Percentiles rank a stretch among this genome's conserved stretches.
These are phyloP conservation scores for Handroanthus guayacan DNA, from an alignment of 257 asterid genomes.

Conservation along the genomic window DNA sequence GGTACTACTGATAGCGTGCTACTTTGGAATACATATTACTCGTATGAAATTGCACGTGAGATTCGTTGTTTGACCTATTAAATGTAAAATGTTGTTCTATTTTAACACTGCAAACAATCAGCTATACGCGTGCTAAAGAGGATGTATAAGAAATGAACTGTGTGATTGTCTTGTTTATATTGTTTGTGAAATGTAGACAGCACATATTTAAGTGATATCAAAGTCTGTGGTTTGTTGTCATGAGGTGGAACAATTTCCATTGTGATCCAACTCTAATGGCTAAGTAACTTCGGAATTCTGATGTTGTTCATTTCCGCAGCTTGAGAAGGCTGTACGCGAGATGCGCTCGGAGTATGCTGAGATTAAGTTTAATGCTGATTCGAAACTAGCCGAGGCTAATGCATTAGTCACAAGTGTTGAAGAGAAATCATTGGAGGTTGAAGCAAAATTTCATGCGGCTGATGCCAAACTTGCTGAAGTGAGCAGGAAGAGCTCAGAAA, in stretches of 20 bases:
- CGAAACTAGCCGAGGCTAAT: conserved; percentile 81
- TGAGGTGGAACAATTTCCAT: background rate
- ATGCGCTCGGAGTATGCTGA: conserved; percentile 92
- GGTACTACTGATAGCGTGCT: background rate
- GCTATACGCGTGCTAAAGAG: background rate
- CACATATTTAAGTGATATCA: background rate
- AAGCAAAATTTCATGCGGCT: conserved; percentile 79
- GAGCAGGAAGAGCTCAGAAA: conserved; percentile 81
- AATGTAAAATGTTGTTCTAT: background rate
- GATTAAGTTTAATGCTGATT: conserved; percentile 88
- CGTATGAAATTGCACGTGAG: background rate
- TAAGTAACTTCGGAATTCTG: conserved; percentile 27
- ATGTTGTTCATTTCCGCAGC: conserved; percentile 55
- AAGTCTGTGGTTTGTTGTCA: background rate
- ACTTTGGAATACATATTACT: background rate
- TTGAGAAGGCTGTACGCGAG: conserved; percentile 84
- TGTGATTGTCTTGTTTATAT: background rate
- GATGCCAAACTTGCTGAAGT: conserved; percentile 95
- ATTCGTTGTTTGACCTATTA: background rate
- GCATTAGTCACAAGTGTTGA: conserved; percentile 78
- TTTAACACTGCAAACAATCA: background rate
- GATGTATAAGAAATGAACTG: conserved; percentile 4
- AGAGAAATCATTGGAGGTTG: conserved; percentile 84
- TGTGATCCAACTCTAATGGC: conserved; percentile 20
- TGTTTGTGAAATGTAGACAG: background rate